A percentile compares a stretch with the other conserved stretches of the same genome.
Evolutionary conservation across 2,329 filamentous ascomycete species (phyloP).

Genomic region (Emydomyces testavorans): DNA sequence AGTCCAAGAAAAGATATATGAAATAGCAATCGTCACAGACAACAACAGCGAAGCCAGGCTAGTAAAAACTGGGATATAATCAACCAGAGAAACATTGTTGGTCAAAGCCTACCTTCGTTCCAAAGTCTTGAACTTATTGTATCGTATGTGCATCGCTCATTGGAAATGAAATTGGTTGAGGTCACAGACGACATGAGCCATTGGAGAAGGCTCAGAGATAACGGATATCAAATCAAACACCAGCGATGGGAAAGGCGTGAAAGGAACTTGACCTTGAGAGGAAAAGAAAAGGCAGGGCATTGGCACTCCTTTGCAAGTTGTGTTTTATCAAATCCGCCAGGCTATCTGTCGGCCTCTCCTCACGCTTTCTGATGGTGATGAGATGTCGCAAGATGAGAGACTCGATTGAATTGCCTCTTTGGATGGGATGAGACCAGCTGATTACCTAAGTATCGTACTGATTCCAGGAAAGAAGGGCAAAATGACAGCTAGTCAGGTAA

Average conservation of each 20-base stretch:
- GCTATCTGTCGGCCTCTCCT: not conserved
- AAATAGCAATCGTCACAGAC: no score
- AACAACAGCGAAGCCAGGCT: no score
- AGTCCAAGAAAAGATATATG: not conserved
- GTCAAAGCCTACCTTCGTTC: not conserved
- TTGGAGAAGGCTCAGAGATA: not conserved
- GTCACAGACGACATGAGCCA: slow-evolving; percentile 2
- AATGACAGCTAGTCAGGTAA: no score
- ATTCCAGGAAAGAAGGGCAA: no score
- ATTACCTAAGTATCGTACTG: not conserved
- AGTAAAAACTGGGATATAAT: not conserved
- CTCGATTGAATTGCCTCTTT: slow-evolving; percentile 5
- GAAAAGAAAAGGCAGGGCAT: not conserved
- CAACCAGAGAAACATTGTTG: not conserved
- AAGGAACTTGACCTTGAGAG: not conserved
- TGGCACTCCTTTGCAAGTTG: not conserved
- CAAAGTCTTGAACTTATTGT: not conserved
- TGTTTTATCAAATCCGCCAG: slow-evolving; percentile 1
- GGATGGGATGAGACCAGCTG: not conserved
- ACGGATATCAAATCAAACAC: slow-evolving; percentile 3
- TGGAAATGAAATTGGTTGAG: not conserved
- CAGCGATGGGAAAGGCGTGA: not conserved
- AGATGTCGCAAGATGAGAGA: slow-evolving; percentile 3
- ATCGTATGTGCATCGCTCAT: slow-evolving; percentile 4
- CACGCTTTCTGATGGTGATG: slow-evolving; percentile 6